Conservation (phyloP, 306 rosid genomes). For the Geum urbanum region DNA sequence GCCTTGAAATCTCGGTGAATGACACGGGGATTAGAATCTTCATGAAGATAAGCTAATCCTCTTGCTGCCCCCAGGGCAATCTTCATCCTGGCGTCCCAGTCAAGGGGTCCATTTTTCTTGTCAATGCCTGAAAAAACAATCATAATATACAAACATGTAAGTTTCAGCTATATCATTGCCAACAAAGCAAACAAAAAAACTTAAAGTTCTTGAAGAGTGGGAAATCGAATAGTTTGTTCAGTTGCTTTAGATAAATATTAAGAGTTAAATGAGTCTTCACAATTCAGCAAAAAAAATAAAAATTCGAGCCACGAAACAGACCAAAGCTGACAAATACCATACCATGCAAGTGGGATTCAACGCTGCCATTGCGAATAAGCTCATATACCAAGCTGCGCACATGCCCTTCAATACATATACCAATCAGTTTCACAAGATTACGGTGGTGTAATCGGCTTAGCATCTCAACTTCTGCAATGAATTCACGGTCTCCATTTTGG, state of each 20-base stretch:
- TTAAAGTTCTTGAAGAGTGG: not conserved
- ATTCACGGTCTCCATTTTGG: slow-evolving; percentile 81
- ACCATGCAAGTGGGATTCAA: slow-evolving; percentile 99
- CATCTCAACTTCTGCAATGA: slow-evolving; percentile 86
- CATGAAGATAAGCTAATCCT: slow-evolving; percentile 96
- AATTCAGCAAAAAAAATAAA: slow-evolving; percentile 6
- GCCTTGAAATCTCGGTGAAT: slow-evolving; percentile 96
- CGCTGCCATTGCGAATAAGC: slow-evolving; percentile 87
- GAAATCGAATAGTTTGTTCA: not conserved
- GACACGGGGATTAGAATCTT: slow-evolving; percentile 93
- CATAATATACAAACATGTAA: slow-evolving; percentile 19
- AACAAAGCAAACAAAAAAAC: not conserved
- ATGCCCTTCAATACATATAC: slow-evolving; percentile 82
- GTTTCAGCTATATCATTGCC: slow-evolving; percentile 6
- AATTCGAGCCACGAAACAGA: slow-evolving; percentile 11
- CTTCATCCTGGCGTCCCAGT: slow-evolving; percentile 90
- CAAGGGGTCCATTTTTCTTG: slow-evolving; percentile 63
- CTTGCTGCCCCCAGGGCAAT: slow-evolving; percentile 96
- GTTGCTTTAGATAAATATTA: slow-evolving; percentile 3
- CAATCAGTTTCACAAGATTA: slow-evolving; percentile 92
- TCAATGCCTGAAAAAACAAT: slow-evolving; percentile 57
- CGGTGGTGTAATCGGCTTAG: slow-evolving; percentile 92
- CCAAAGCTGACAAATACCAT: slow-evolving; percentile 20
- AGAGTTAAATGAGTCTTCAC: not conserved
- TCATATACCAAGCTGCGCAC: slow-evolving; percentile 86